Percentiles rank a stretch among this genome's conserved stretches.
phyloP scores from a whole-genome alignment of 345 rosid genomes.

The Murraya paniculata region DNA sequence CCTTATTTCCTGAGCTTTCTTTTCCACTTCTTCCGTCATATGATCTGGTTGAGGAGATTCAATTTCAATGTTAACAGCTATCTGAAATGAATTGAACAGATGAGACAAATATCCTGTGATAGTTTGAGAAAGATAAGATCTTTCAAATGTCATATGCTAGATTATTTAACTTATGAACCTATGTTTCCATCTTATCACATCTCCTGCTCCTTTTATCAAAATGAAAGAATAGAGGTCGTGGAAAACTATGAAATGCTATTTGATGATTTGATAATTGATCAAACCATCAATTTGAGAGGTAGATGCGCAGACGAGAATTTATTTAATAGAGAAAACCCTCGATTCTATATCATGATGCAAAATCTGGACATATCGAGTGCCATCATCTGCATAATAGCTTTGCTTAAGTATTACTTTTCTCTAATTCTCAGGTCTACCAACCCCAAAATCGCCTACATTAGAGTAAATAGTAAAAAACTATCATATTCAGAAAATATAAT shows the following conservation, averaged over 20 bases:
- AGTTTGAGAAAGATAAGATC: conserved; percentile 2
- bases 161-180: not conserved
- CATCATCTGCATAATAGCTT: not conserved
- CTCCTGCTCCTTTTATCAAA: not conserved
- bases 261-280: not conserved
- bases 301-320: not conserved
- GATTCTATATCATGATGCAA: not conserved
- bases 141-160: not conserved
- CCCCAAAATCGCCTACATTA: not conserved
- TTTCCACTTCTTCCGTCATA: conserved; percentile 41
- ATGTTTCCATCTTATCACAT: not conserved
- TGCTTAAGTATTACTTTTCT: not conserved
- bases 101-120: conserved; percentile 8
- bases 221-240: not conserved
- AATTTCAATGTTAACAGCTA: conserved; percentile 63
- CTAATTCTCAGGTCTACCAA: not conserved
- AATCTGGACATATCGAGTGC: not conserved
- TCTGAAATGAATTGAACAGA: conserved; percentile 36
- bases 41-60: conserved; percentile 46
- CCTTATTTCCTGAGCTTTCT: conserved; percentile 55
- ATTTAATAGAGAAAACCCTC: not conserved
- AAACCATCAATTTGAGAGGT: not conserved
- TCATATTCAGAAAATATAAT: not conserved
- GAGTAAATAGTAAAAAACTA: not conserved
- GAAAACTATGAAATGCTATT: not conserved